Percentiles rank a stretch among this genome's conserved stretches.
These are phyloP conservation scores for Fonsecaea pedrosoi DNA, from an alignment of 2,329 filamentous ascomycete species.

Conservation along the genomic window DNA sequence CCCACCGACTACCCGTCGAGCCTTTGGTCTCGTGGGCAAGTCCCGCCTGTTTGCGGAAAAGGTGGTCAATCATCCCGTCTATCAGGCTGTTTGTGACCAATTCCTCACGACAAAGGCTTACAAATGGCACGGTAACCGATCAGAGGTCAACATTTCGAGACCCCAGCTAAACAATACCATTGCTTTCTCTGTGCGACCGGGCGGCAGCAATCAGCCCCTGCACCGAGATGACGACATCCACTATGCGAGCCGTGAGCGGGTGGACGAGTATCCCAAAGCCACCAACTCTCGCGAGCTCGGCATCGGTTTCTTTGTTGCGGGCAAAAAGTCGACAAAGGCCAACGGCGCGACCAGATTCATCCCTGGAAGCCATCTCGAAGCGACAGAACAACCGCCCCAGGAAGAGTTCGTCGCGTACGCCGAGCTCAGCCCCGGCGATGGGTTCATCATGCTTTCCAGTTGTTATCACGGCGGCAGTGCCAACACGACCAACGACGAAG, in stretches of 20 bases:
- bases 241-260: conserved; percentile 8
- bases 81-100: conserved; percentile 23
- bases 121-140: conserved; percentile 25
- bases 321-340: background rate
- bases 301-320: conserved; percentile 23
- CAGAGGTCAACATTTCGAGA: background rate
- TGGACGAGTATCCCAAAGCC: conserved; percentile 15
- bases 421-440: conserved; percentile 43
- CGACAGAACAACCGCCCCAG: conserved; percentile 11
- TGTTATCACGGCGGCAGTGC: conserved; percentile 46
- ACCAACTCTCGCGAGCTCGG: conserved; percentile 19
- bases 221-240: conserved; percentile 40
- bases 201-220: conserved; percentile 34
- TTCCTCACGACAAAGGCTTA: conserved; percentile 24
- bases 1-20: conserved; percentile 39
- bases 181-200: conserved; percentile 41
- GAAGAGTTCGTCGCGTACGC: too few relatives aligned
- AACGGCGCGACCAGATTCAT: conserved; percentile 33
- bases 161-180: conserved; percentile 43
- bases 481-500: conserved; percentile 44
- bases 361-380: conserved; percentile 22
- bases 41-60: conserved; percentile 31
- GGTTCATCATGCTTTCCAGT: conserved; percentile 47
- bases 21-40: conserved; percentile 36
- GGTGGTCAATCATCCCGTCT: conserved; percentile 34